Conservation (phyloP, 805 yeast species). For the Candida endomychidarum region DNA sequence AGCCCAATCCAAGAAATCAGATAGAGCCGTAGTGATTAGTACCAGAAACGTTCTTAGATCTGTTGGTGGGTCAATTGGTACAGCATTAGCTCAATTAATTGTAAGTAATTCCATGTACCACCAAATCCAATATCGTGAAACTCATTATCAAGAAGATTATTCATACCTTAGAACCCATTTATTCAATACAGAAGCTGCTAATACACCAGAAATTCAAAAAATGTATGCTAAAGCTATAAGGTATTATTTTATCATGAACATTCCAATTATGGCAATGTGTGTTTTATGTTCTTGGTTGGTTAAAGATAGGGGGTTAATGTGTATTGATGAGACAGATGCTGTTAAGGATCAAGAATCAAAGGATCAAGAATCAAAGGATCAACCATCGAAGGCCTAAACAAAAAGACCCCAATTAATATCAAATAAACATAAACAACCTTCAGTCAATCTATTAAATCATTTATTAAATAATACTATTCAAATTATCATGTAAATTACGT, state of each 20-base stretch:
- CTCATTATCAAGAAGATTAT: no score
- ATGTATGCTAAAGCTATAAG: conserved; percentile 31
- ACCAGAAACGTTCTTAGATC: conserved; percentile 33
- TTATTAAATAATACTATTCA: background rate
- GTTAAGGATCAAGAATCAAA: no score
- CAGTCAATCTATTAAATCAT: background rate
- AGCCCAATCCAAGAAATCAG: conserved; percentile 37
- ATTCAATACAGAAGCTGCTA: no score
- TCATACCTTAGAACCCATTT: no score
- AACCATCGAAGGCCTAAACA: no score
- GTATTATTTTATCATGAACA: conserved; percentile 30
- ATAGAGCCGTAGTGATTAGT: conserved; percentile 34
- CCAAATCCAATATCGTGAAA: no score
- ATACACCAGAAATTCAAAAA: no score
- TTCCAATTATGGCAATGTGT: conserved; percentile 36
- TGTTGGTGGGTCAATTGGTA: conserved; percentile 36
- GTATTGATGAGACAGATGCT: conserved; percentile 40
- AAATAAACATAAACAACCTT: background rate
- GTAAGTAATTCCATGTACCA: no score
- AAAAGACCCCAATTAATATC: no score
- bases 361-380: no score
- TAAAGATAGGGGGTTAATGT: conserved; percentile 39
- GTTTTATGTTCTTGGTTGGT: conserved; percentile 30
- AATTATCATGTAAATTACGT: conserved; percentile 1
- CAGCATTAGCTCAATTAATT: conserved; percentile 28